phyloP scores from a whole-genome alignment of 805 yeast species.

The Pichia heedii region DNA sequence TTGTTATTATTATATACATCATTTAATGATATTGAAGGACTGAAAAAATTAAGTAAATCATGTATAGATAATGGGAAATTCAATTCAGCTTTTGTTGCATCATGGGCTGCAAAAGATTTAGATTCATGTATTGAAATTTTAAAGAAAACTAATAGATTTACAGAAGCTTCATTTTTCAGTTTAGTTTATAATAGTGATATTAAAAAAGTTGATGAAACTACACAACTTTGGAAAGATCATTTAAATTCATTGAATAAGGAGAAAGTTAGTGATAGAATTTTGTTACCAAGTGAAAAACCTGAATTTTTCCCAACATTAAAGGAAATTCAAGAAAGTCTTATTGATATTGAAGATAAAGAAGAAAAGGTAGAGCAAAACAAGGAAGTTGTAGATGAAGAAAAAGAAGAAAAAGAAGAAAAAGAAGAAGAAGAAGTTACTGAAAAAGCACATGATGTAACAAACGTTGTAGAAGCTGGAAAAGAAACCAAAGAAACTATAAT shows the following conservation, averaged over 20 bases:
- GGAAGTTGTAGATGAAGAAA: conserved; percentile 9
- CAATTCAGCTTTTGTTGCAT: conserved; percentile 85
- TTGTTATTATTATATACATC: conserved; percentile 76
- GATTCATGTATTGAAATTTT: conserved; percentile 56
- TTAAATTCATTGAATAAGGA: conserved; percentile 44
- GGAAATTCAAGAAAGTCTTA: conserved; percentile 22
- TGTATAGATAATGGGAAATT: conserved; percentile 72
- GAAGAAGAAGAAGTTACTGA: conserved; percentile 12
- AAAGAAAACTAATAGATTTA: conserved; percentile 53
- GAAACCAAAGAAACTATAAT: conserved; percentile 16
- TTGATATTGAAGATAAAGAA: conserved; percentile 13
- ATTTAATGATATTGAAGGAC: conserved; percentile 55
- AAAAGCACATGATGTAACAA: too few species aligned
- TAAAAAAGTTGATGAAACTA: conserved; percentile 34
- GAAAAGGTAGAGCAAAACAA: conserved; percentile 12
- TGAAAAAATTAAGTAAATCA: conserved; percentile 51
- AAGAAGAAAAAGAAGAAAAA: conserved; percentile 13
- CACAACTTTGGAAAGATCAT: conserved; percentile 59
- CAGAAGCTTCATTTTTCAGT: conserved; percentile 82
- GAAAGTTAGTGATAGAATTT: conserved; percentile 54
- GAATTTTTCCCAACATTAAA: conserved; percentile 34
- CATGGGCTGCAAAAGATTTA: conserved; percentile 77
- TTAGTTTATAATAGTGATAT: conserved; percentile 52
- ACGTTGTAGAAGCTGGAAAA: conserved; percentile 7
- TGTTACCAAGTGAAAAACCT: conserved; percentile 31